phyloP scores from a whole-genome alignment of 2,329 filamentous ascomycete genomes.

The Ophiocordyceps camponoti-rufipedis region DNA sequence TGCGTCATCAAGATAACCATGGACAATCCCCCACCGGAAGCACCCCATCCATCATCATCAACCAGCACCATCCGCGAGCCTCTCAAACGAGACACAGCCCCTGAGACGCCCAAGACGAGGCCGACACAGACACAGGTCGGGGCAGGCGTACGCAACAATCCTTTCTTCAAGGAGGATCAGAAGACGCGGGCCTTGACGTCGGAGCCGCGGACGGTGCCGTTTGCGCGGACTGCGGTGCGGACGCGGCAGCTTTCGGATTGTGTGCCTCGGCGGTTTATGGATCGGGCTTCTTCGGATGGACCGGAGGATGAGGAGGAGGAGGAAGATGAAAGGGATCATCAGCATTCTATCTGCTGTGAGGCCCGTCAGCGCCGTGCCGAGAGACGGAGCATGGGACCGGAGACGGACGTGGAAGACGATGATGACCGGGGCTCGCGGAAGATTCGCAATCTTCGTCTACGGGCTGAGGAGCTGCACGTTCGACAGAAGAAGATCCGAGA shows the following conservation, averaged over 20 bases:
- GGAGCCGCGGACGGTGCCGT: conserved; percentile 7
- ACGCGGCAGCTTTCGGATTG: conserved; percentile 12
- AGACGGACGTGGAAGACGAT: background rate
- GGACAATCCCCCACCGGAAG: background rate
- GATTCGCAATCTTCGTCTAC: conserved; percentile 13
- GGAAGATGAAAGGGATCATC: conserved; percentile 10
- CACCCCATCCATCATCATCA: background rate
- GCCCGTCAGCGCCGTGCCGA: conserved; percentile 1
- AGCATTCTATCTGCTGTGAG: conserved; percentile 15
- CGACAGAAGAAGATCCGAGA: conserved; percentile 4
- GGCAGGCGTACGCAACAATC: conserved; percentile 10
- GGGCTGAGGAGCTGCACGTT: conserved; percentile 15
- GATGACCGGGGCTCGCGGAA: conserved; percentile 1
- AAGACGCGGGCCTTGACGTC: conserved; percentile 5
- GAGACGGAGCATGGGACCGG: background rate
- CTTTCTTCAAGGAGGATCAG: conserved; percentile 14
- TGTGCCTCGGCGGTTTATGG: conserved; percentile 8
- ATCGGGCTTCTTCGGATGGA: conserved; percentile 2
- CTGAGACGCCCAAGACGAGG: background rate
- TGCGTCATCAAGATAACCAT: conserved; percentile 20
- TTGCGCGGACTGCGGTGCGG: conserved; percentile 5
- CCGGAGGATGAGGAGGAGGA: conserved; percentile 6
- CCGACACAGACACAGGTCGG: conserved; percentile 1
- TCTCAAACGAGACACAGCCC: background rate
- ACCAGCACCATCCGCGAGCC: background rate